Percentiles rank a stretch among this genome's conserved stretches.
Evolutionary conservation across 768 basidiomycete species (phyloP).

Genomic region (Leccinum incarnatum): DNA sequence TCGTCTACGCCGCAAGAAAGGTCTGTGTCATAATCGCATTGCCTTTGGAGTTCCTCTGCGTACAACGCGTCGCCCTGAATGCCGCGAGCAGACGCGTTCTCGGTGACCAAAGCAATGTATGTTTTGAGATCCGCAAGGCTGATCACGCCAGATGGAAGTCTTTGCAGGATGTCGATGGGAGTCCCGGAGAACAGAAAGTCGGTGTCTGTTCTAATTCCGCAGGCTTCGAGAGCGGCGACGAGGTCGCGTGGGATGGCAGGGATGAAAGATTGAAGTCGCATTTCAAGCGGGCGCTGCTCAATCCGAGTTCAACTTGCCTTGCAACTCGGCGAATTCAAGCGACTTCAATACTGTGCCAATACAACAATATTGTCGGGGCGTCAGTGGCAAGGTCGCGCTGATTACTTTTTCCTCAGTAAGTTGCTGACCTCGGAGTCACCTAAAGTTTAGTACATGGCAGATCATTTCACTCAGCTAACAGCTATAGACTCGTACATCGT

Average conservation of each 20-base stretch:
- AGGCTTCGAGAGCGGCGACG: constrained; percentile 43
- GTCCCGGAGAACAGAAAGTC: constrained; percentile 56
- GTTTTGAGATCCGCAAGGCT: constrained; percentile 47
- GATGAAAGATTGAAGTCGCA: constrained; percentile 29
- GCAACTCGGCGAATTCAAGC: too few species aligned
- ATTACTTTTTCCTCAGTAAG: neutral
- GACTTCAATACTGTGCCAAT: too few species aligned
- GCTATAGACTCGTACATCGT: neutral
- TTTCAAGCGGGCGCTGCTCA: too few species aligned
- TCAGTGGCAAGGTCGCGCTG: neutral
- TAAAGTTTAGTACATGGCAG: neutral
- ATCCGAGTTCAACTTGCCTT: too few species aligned
- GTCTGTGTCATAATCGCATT: constrained; percentile 7
- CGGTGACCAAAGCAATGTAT: constrained; percentile 39
- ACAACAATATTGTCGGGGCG: too few species aligned
- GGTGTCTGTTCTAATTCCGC: constrained; percentile 52
- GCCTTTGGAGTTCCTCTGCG: constrained; percentile 13
- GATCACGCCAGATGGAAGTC: constrained; percentile 47
- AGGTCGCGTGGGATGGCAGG: constrained; percentile 41
- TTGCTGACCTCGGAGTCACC: neutral
- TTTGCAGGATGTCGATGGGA: constrained; percentile 48
- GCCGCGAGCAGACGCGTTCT: constrained; percentile 44
- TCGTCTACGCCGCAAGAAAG: constrained; percentile 38
- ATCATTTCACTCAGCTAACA: neutral
- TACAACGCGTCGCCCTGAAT: constrained; percentile 31